Conservation (phyloP, 176 grass and related monocot genomes). For the Triticum turgidum region DNA sequence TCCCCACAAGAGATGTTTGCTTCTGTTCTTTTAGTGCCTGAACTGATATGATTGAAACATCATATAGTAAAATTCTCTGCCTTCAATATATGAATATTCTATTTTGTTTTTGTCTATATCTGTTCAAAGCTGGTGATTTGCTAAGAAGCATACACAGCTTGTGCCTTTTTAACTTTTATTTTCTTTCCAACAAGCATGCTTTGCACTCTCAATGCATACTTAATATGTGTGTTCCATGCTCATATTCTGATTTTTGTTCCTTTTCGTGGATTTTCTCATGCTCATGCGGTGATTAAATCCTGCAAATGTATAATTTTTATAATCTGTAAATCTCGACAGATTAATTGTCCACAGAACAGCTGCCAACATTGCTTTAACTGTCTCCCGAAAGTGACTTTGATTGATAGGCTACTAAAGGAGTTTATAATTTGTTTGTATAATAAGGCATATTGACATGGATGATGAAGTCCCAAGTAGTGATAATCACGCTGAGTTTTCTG, state of each 20-base stretch:
- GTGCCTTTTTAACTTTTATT: slow-evolving; percentile 4
- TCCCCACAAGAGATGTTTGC: slow-evolving; percentile 2
- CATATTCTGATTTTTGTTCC: not conserved
- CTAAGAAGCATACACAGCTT: slow-evolving; percentile 9
- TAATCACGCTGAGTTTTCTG: slow-evolving; percentile 46
- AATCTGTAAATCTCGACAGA: slow-evolving; percentile 16
- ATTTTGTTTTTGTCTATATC: not conserved
- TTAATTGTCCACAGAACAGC: not conserved
- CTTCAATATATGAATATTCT: not conserved
- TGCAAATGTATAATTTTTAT: not conserved
- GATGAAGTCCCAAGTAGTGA: slow-evolving; percentile 52
- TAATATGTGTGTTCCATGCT: slow-evolving; percentile 5
- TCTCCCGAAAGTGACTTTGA: slow-evolving; percentile 20
- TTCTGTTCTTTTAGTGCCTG: not conserved
- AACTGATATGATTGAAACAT: not conserved
- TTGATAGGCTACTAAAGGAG: slow-evolving; percentile 20
- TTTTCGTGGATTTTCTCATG: not conserved
- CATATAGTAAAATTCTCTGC: slow-evolving; percentile 4
- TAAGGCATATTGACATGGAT: slow-evolving; percentile 76
- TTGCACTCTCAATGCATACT: not conserved
- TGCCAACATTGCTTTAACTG: slow-evolving; percentile 21
- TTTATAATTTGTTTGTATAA: slow-evolving; percentile 36
- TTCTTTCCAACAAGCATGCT: slow-evolving; percentile 13
- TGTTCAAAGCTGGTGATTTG: slow-evolving; percentile 17
- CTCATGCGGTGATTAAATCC: not conserved